These are phyloP conservation scores for Microcyclosporella mali DNA, from an alignment of 2,329 filamentous ascomycete genomes.

Conservation along the genomic window DNA sequence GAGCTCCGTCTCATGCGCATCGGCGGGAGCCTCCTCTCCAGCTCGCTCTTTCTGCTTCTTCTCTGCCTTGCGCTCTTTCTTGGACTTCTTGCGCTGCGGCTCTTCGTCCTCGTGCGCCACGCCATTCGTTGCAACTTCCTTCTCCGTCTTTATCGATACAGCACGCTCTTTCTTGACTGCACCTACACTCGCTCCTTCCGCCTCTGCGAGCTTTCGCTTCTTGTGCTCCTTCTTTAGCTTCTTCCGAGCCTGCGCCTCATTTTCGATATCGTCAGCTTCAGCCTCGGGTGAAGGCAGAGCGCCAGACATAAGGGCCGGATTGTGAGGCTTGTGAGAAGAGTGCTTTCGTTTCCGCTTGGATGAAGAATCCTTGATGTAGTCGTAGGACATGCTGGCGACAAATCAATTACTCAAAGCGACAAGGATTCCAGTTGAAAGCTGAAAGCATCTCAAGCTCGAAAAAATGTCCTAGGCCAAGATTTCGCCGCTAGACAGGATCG, in stretches of 20 bases:
- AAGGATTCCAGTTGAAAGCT: neutral
- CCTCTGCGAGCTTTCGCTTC: conserved; percentile 26
- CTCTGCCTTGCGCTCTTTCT: conserved; percentile 19
- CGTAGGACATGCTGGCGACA: conserved; percentile 19
- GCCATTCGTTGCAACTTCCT: conserved; percentile 9
- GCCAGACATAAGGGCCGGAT: conserved; percentile 31
- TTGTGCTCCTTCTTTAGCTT: conserved; percentile 30
- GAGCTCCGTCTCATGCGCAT: conserved; percentile 15
- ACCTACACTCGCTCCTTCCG: conserved; percentile 4
- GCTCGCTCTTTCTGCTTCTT: conserved; percentile 12
- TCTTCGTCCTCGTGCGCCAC: conserved; percentile 17
- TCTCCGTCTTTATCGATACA: conserved; percentile 7
- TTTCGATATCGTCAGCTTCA: conserved; percentile 18
- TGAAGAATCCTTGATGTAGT: conserved; percentile 22
- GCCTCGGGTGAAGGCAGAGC: conserved; percentile 26
- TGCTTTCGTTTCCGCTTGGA: conserved; percentile 22
- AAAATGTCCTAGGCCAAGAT: neutral
- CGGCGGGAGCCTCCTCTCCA: conserved; percentile 3
- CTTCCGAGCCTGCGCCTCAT: conserved; percentile 17
- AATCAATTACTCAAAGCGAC: neutral
- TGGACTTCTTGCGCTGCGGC: conserved; percentile 21
- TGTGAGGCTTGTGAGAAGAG: conserved; percentile 12
- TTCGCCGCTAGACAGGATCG: neutral
- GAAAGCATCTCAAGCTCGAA: neutral
- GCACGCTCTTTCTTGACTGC: conserved; percentile 4